phyloP scores from a whole-genome alignment of 257 asterid genomes.

The Orobanche coerulescens region DNA sequence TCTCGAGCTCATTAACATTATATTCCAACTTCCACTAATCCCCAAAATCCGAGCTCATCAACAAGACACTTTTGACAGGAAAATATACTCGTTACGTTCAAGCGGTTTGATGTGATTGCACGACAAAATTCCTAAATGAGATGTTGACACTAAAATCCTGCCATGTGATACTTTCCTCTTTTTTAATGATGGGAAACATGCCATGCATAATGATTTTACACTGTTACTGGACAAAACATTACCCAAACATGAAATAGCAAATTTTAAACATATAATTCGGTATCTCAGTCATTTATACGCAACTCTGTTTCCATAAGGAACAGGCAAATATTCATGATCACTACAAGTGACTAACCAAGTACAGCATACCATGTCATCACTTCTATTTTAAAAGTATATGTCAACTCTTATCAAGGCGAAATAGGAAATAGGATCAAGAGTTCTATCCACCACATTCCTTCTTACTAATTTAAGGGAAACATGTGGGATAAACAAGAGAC shows the following conservation, averaged over 20 bases:
- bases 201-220: not conserved
- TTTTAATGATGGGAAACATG: not conserved
- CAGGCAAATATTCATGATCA: not conserved
- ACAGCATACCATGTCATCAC: not conserved
- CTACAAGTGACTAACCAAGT: not conserved
- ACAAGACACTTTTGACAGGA: not conserved
- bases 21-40: not conserved
- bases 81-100: not conserved
- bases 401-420: too few relatives aligned
- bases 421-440: not conserved
- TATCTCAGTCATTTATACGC: not conserved
- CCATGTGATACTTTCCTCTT: too few relatives aligned
- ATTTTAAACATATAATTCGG: not conserved
- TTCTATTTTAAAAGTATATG: not conserved
- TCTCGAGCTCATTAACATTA: not conserved
- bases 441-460: not conserved
- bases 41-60: not conserved
- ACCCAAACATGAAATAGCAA: slow-evolving; percentile 6
- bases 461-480: not conserved
- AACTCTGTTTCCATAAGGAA: not conserved
- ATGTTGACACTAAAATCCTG: not conserved
- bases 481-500: not conserved
- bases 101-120: not conserved
- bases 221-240: not conserved
- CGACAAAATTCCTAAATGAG: not conserved